These are phyloP conservation scores for Pythium utonaiense DNA, from an alignment of 352 stramenopile species.

Conservation along the genomic window DNA sequence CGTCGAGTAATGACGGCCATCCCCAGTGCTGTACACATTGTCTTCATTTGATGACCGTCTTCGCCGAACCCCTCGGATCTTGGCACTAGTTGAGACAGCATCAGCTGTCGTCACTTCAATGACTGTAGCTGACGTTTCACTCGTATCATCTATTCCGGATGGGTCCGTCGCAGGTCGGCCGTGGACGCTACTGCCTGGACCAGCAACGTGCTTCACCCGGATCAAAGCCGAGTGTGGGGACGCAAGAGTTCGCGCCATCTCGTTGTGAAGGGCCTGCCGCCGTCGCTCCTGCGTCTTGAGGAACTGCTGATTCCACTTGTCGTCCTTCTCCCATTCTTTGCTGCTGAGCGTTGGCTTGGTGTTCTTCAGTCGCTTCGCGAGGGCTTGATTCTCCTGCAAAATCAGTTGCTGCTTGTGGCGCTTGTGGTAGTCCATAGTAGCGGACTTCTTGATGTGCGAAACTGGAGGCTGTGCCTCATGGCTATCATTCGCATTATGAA, in stretches of 20 bases:
- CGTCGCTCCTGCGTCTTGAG: constrained; percentile 54
- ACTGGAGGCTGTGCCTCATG: not conserved
- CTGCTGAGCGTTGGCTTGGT: constrained; percentile 61
- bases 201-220: constrained; percentile 16
- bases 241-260: constrained; percentile 41
- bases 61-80: constrained; percentile 3
- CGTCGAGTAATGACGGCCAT: constrained; percentile 22
- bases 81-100: not conserved
- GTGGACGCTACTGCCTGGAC: not conserved
- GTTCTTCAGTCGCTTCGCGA: constrained; percentile 58
- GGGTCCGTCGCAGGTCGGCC: not conserved
- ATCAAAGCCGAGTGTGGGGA: constrained; percentile 41
- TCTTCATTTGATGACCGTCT: constrained; percentile 22
- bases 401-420: constrained; percentile 70
- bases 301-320: constrained; percentile 70
- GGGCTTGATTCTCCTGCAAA: constrained; percentile 66
- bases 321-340: constrained; percentile 71
- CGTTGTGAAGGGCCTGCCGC: constrained; percentile 46
- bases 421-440: constrained; percentile 51
- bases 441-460: constrained; percentile 14
- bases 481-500: not conserved
- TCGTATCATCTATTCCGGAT: not conserved
- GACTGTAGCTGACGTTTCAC: not conserved
- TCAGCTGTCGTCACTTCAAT: constrained; percentile 12
- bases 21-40: not conserved